Percentiles rank a stretch among this genome's conserved stretches.
phyloP scores from a whole-genome alignment of 2,329 filamentous ascomycete species.

The Diaporthe australafricana region DNA sequence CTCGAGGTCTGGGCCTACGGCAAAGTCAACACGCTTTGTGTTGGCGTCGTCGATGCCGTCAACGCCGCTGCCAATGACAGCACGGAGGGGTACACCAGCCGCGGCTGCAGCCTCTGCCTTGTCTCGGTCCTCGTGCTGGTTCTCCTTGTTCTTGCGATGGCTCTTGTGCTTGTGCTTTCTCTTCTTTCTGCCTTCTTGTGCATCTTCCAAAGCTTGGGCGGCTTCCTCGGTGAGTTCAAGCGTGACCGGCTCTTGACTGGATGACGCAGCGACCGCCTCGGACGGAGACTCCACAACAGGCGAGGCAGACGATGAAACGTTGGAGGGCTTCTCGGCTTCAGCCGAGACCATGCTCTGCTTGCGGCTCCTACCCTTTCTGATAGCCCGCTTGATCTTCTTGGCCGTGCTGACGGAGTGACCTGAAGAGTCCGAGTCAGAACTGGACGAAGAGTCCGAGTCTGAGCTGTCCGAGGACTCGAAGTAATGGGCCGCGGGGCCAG shows the following conservation, averaged over 20 bases:
- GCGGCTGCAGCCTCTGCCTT: slow-evolving; percentile 20
- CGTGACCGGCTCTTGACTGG: slow-evolving; percentile 31
- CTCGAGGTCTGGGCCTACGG: slow-evolving; percentile 47
- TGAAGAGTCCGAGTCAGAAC: slow-evolving; percentile 68
- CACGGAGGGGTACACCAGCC: not conserved
- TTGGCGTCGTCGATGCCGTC: slow-evolving; percentile 39
- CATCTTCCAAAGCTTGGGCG: slow-evolving; percentile 29
- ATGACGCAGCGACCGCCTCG: slow-evolving; percentile 32
- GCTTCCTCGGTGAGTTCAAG: slow-evolving; percentile 34
- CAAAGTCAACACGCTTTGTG: slow-evolving; percentile 58
- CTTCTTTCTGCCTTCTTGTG: slow-evolving; percentile 40
- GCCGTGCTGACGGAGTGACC: slow-evolving; percentile 59
- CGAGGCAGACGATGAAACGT: not conserved
- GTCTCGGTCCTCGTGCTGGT: slow-evolving; percentile 43
- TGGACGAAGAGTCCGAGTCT: slow-evolving; percentile 53
- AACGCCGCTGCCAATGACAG: not conserved
- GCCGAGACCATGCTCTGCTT: slow-evolving; percentile 67
- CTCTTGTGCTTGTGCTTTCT: slow-evolving; percentile 31
- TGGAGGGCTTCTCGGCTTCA: slow-evolving; percentile 51
- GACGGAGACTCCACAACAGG: slow-evolving; percentile 14
- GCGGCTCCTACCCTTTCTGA: slow-evolving; percentile 71
- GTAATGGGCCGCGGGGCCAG: slow-evolving; percentile 75
- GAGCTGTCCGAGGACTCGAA: slow-evolving; percentile 65
- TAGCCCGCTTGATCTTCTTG: slow-evolving; percentile 73
- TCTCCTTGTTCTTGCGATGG: slow-evolving; percentile 43